Conservation (phyloP, 202 grass and related monocot genomes). For the Dendrocalamus latiflorus region DNA sequence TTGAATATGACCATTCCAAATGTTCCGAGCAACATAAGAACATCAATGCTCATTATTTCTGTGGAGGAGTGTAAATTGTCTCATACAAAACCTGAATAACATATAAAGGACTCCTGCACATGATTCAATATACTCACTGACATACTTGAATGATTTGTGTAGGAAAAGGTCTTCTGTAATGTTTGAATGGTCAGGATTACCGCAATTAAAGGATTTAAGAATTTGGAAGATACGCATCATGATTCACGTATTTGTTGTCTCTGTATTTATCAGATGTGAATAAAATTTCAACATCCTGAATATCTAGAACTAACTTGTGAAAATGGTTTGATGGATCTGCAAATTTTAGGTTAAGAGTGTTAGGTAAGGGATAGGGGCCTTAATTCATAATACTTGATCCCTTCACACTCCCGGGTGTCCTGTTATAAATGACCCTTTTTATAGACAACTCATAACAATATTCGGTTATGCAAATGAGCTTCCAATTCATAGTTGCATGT, state of each 20-base stretch:
- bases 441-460: not conserved
- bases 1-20: not conserved
- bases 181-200: not conserved
- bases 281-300: not conserved
- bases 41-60: not conserved
- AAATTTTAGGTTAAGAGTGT: not conserved
- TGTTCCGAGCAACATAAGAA: not conserved
- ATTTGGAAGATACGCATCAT: not conserved
- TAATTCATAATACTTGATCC: not conserved
- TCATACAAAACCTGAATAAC: not conserved
- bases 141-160: not conserved
- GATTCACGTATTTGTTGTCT: not conserved
- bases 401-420: too few relatives aligned
- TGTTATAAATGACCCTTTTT: not conserved
- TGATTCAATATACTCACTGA: not conserved
- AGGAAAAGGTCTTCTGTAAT: not conserved
- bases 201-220: not conserved
- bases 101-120: not conserved
- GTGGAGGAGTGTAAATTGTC: not conserved
- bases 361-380: not conserved
- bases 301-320: not conserved
- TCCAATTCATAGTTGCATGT: not conserved
- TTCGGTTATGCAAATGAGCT: not conserved
- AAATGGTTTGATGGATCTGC: not conserved
- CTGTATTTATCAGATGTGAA: not conserved